These are phyloP conservation scores for Cutaneotrichosporon sp. DNA, from an alignment of 1,284 basidiomycete genomes.

Conservation along the genomic window DNA sequence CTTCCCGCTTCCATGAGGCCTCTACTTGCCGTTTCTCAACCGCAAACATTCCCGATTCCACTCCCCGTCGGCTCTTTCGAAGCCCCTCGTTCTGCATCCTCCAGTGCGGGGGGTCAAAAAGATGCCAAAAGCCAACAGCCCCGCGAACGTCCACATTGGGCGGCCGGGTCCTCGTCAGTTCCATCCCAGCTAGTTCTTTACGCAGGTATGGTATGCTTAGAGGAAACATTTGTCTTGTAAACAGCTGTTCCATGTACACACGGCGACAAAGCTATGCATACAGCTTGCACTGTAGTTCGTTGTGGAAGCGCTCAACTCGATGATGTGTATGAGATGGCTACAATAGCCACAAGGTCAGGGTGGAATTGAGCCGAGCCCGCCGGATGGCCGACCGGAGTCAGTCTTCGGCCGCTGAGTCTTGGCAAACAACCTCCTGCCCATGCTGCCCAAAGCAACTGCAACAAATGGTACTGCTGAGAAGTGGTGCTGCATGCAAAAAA, in stretches of 20 bases:
- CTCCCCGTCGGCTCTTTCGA: constrained; percentile 44
- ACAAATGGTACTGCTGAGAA: constrained; percentile 7
- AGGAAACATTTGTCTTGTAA: constrained; percentile 30
- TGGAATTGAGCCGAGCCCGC: no score
- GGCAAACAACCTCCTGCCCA: neutral
- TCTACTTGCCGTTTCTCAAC: no score
- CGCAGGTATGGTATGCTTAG: constrained; percentile 40
- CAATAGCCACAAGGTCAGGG: no score
- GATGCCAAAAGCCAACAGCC: constrained; percentile 30
- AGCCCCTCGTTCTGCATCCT: constrained; percentile 41
- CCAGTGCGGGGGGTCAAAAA: constrained; percentile 48
- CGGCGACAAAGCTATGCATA: neutral
- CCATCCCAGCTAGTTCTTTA: constrained; percentile 23
- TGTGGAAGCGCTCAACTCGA: no score
- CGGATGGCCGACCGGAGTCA: neutral
- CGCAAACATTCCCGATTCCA: no score
- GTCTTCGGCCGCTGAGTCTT: neutral
- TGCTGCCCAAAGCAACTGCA: neutral
- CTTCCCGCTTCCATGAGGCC: no score
- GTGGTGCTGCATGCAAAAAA: constrained; percentile 12
- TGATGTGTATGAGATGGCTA: no score
- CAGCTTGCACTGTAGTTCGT: no score
- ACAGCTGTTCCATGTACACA: no score
- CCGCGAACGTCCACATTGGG: neutral
- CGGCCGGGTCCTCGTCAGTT: constrained; percentile 36